phyloP scores from a whole-genome alignment of 352 stramenopile species.

The Globisporangium heterothallicum region DNA sequence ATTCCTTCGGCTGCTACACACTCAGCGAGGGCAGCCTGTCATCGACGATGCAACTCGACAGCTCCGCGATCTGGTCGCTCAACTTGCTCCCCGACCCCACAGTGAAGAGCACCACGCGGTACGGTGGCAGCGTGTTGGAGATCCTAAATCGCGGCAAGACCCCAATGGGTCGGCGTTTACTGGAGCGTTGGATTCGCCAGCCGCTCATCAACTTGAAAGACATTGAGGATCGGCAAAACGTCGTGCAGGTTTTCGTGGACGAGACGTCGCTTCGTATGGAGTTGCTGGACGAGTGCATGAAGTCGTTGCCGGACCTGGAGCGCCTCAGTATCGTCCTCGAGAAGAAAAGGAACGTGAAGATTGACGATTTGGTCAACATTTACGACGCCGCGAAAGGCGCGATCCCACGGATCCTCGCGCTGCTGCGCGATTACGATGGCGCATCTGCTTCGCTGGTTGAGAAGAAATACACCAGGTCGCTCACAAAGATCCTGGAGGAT shows the following conservation, averaged over 20 bases:
- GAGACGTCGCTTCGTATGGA: constrained; percentile 82
- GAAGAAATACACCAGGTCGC: constrained; percentile 33
- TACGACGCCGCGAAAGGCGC: constrained; percentile 73
- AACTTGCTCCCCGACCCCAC: constrained; percentile 87
- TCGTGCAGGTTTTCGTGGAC: constrained; percentile 92
- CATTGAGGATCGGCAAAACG: constrained; percentile 88
- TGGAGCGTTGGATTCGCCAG: constrained; percentile 97
- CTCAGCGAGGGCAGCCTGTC: constrained; percentile 57
- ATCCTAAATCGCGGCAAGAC: constrained; percentile 95
- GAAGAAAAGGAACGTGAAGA: constrained; percentile 67
- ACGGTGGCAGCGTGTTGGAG: constrained; percentile 87
- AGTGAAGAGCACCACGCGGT: constrained; percentile 25
- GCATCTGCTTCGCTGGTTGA: constrained; percentile 32
- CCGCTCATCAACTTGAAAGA: constrained; percentile 87
- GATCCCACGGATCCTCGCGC: constrained; percentile 57
- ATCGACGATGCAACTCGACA: constrained; percentile 93
- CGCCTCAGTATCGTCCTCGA: constrained; percentile 63
- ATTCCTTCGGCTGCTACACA: constrained; percentile 71
- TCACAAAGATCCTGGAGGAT: constrained; percentile 61
- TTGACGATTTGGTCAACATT: constrained; percentile 74
- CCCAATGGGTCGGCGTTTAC: constrained; percentile 86
- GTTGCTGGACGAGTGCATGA: constrained; percentile 87
- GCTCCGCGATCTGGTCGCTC: constrained; percentile 86
- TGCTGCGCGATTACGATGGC: constrained; percentile 44
- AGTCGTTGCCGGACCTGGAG: constrained; percentile 72